Evolutionary conservation across 352 stramenopile genomes (phyloP), one percentile per base, ranked within the genome.

Genomic region (Hyaloperonospora brassicae): DNA sequence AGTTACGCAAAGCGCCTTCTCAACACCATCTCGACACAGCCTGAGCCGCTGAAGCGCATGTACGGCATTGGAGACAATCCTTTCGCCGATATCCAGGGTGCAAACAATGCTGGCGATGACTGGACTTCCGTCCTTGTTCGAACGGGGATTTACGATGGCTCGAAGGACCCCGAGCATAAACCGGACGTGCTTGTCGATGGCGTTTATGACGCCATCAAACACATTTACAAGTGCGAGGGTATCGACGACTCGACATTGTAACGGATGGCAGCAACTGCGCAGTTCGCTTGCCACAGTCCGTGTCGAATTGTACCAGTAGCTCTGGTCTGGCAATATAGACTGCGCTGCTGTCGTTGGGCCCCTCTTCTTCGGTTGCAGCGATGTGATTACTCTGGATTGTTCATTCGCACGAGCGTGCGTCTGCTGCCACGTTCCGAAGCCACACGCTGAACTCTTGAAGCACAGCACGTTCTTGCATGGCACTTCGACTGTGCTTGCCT

Each of bases 1-100:
- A 91, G 80, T 40, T 92, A 77, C 48, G 83, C 79, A 0, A 66
- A 93, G 51, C 51, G 61, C n/a, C 70, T 89, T 17, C 59, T 90
- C 12, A 83, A 89, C 55, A 59, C 68, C 40, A 79, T 84, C 38
- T 67, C 77, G 2, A 67, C 61, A 7, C 61, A 68, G 22, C 50
- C 62, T 24, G 47, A 62, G 35, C 69, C 72, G 7, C 50, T 94
- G 14, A 70, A 70, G 25, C 62, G 62, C 46, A 88, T 95, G 50
- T 96, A 94, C 54, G 87, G 86, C 40, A 93, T 96, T 38, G 86
- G 86, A 7, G 86, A 96, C 69, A 96, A 96, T 57, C 86, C 86
- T 17, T 59, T 84, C 30, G 73, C 84, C 1, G 86, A 96, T 55
- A 90, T 96, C 50, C 82, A 88, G 44, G 86, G 86, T 17, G 86